phyloP scores from a whole-genome alignment of 306 rosid genomes.

The Cucurbita ficifolia region DNA sequence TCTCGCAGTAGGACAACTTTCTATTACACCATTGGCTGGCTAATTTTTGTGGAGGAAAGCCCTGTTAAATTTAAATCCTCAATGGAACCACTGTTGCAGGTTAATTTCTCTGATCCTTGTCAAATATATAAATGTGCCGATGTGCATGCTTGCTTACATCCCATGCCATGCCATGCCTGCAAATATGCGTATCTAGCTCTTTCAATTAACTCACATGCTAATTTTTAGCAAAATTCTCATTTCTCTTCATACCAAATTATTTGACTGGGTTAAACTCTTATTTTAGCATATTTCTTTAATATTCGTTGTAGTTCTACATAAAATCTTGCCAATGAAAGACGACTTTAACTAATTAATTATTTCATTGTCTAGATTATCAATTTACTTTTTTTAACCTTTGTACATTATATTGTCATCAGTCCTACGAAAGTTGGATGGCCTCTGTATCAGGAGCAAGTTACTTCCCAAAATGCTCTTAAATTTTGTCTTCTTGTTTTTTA shows the following conservation, averaged over 20 bases:
- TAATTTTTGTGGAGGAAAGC: constrained; percentile 90
- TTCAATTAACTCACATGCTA: neutral
- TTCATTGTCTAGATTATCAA: neutral
- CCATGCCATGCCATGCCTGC: neutral
- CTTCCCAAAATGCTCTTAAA: neutral
- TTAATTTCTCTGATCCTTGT: constrained; percentile 14
- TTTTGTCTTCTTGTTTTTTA: neutral
- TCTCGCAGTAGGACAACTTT: constrained; percentile 89
- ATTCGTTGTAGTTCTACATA: neutral
- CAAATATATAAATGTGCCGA: neutral
- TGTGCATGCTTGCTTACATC: neutral
- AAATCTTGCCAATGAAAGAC: neutral
- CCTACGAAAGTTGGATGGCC: neutral
- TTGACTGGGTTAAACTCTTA: neutral
- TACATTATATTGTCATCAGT: neutral
- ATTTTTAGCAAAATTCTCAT: neutral
- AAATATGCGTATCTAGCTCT: neutral
- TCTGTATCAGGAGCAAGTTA: neutral
- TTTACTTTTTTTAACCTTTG: neutral
- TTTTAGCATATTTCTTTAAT: neutral
- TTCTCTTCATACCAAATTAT: neutral
- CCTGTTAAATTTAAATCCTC: constrained; percentile 85
- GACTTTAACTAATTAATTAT: neutral
- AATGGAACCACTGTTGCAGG: constrained; percentile 94
- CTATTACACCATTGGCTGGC: constrained; percentile 85